Conservation (phyloP, 1,284 basidiomycete genomes). For the Laetiporus sulphureus region DNA sequence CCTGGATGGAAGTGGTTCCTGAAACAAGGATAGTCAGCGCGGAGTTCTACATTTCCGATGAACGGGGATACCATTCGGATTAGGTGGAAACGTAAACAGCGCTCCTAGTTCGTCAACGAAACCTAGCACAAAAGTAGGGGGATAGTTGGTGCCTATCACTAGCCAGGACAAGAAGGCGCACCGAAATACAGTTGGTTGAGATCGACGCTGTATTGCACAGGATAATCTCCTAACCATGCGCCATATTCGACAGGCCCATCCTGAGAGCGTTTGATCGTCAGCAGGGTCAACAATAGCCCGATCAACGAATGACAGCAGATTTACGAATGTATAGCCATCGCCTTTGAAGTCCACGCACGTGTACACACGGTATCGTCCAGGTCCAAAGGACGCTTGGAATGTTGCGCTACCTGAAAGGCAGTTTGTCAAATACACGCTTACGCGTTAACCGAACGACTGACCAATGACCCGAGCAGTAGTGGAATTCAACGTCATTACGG, state of each 20-base stretch:
- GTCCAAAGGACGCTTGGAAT: constrained; percentile 46
- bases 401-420: constrained; percentile 25
- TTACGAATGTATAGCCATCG: constrained; percentile 38
- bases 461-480: constrained; percentile 39
- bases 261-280: constrained; percentile 19
- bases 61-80: constrained; percentile 18
- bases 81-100: constrained; percentile 42
- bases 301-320: background rate
- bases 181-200: constrained; percentile 43
- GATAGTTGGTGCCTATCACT: background rate
- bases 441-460: constrained; percentile 3
- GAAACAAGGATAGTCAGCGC: background rate
- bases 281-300: constrained; percentile 14
- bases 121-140: constrained; percentile 14
- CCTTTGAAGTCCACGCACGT: constrained; percentile 57
- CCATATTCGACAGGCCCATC: constrained; percentile 51
- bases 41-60: background rate
- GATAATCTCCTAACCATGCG: constrained; percentile 45
- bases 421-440: background rate
- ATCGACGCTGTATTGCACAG: constrained; percentile 39
- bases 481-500: constrained; percentile 38
- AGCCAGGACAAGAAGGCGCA: background rate
- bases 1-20: constrained; percentile 38
- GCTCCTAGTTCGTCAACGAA: constrained; percentile 40
- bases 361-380: constrained; percentile 50